These are phyloP conservation scores for Zygoascus flipseniorum DNA, from an alignment of 805 yeast species.

Conservation along the genomic window DNA sequence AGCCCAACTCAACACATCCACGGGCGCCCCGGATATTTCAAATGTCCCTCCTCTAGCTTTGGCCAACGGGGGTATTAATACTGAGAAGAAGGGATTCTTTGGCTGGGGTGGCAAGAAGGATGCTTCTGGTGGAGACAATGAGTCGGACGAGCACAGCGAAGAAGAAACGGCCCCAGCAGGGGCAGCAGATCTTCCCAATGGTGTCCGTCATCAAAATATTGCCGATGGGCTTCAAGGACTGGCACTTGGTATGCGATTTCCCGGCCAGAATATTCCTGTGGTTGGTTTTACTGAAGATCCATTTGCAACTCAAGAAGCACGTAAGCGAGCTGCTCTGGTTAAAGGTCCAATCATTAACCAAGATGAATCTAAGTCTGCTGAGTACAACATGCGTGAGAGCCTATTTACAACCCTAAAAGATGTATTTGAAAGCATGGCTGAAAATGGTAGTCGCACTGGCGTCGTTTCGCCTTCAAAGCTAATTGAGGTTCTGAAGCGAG, in stretches of 20 bases:
- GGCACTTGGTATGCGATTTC: slow-evolving; percentile 31
- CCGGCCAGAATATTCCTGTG: slow-evolving; percentile 37
- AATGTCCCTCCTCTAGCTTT: not conserved
- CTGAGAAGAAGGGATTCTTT: not conserved
- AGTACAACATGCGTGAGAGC: slow-evolving; percentile 42
- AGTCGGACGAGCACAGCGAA: not conserved
- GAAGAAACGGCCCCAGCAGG: not conserved
- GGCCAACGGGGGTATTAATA: not conserved
- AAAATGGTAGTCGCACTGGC: slow-evolving; percentile 60
- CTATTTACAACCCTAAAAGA: slow-evolving; percentile 70
- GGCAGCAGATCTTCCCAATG: not conserved
- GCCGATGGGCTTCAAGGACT: slow-evolving; percentile 25
- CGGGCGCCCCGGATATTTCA: slow-evolving; percentile 3
- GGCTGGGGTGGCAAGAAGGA: slow-evolving; percentile 2
- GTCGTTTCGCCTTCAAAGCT: slow-evolving; percentile 76
- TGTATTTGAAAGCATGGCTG: slow-evolving; percentile 74
- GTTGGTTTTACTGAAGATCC: slow-evolving; percentile 38
- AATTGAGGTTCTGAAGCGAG: slow-evolving; percentile 66
- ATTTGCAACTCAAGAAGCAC: slow-evolving; percentile 50
- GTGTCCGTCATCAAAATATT: not conserved
- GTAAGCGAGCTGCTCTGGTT: slow-evolving; percentile 69
- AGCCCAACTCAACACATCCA: slow-evolving; percentile 11
- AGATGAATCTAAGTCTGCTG: slow-evolving; percentile 53
- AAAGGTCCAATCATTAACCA: slow-evolving; percentile 79
- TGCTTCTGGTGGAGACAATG: not conserved